Percentiles rank a stretch among this genome's conserved stretches.
Evolutionary conservation across 139 green algal genomes (phyloP).

Genomic region (Tetradesmus obliquus): DNA sequence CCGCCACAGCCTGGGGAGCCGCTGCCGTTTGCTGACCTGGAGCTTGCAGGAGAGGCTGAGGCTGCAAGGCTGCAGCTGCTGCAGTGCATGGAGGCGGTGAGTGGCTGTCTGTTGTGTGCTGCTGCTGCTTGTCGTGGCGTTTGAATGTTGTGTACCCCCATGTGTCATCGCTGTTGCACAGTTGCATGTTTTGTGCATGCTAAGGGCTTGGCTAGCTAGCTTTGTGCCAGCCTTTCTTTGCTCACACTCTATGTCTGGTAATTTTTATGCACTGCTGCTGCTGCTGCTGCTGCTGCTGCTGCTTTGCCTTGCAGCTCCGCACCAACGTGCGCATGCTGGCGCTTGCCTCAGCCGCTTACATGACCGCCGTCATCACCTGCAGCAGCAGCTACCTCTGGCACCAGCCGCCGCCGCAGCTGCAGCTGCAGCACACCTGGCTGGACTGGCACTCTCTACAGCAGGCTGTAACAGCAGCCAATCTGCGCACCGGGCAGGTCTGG

Average conservation of each 20-base stretch:
- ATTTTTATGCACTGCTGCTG: no score
- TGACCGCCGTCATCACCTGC: not conserved
- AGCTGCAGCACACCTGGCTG: not conserved
- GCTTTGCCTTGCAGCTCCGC: not conserved
- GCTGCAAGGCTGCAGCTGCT: not conserved
- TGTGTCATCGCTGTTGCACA: no score
- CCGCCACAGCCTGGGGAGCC: not conserved
- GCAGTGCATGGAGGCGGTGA: not conserved
- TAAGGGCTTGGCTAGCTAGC: no score
- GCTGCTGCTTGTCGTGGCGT: not conserved
- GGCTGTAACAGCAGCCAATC: not conserved
- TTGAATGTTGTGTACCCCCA: no score
- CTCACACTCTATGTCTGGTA: no score
- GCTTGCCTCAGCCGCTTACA: not conserved
- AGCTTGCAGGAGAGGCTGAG: not conserved
- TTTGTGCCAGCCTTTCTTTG: no score
- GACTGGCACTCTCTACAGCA: conserved; percentile 17
- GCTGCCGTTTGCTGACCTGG: not conserved
- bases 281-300: not conserved
- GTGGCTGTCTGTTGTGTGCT: not conserved
- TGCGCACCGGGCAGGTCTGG: not conserved
- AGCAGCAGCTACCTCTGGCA: conserved; percentile 23
- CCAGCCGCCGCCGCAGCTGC: not conserved
- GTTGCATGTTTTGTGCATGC: no score
- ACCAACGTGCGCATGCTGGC: not conserved